Evolutionary conservation across 441 rosid genomes (phyloP), one percentile per base, ranked within the genome.

Genomic region (Populus trichocarpa): DNA sequence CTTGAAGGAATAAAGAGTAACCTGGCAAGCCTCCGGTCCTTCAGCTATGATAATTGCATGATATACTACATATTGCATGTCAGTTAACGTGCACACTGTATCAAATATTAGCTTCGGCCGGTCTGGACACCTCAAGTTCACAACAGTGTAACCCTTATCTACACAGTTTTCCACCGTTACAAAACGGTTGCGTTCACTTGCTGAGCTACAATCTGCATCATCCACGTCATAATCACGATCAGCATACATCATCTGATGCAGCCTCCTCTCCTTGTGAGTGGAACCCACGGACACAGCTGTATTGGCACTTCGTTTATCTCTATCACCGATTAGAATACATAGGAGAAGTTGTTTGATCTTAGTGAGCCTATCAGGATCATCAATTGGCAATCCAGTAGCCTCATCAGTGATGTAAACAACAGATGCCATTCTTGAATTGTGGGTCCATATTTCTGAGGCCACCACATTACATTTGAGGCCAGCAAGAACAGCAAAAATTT

Each of bases 181-280:
- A 25, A 85, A 74, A 3, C 87, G 89, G 78, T 83, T 89, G 42
- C 82, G 73, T 63, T 78, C 93, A 69, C 84, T 84, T 12, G 81
- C 33, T 32, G 89, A 83, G 63, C 89, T 84, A 67, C 42, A 28
- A 25, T 78, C 88, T 16, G 64, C 67, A 77, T 67, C 81, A n/a
- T 79, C 83, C 80, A 82, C 38, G 68, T 92, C 95, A 67, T 87
- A 92, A 69, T 92, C 97, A 18, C 97, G 92, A 83, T 92, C 95
- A 33, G 92, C 95, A 25, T 92, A 92, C 97, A 92, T 92, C 95
- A 92, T 85, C 80, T 92, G 97, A 69, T 92, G 97, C 75, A 92
- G 86, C 84, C 97, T 88, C 79, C 97, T 81, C 26, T 89, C 92
- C 79, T 84, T 92, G 40, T 92, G 97, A 59, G 93, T 92, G 23